Evolutionary conservation across 495 filamentous ascomycete species (phyloP).

Genomic region (Sabuloglossum arenarium): DNA sequence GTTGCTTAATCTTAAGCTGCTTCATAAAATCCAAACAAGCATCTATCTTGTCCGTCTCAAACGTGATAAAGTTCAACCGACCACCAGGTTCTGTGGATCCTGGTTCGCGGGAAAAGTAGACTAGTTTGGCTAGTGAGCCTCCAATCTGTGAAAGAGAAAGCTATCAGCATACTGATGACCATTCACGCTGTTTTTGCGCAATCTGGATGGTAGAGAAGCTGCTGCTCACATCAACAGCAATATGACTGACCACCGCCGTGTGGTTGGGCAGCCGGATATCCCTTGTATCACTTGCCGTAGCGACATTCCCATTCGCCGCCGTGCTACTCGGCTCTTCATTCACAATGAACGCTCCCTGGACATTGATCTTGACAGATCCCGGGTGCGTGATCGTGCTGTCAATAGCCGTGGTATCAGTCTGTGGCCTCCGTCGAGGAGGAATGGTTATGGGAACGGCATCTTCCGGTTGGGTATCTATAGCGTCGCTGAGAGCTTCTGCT

Average conservation of each 20-base stretch:
- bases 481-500: background rate
- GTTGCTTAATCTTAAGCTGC: constrained; percentile 57
- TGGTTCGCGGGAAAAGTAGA: constrained; percentile 86
- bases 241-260: constrained; percentile 79
- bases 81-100: constrained; percentile 63
- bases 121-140: constrained; percentile 82
- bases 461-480: background rate
- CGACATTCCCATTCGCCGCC: constrained; percentile 24
- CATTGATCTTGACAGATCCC: constrained; percentile 79
- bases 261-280: constrained; percentile 95
- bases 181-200: too few relatives aligned
- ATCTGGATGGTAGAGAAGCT: too few relatives aligned
- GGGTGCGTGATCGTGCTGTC: constrained; percentile 66
- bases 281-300: constrained; percentile 50
- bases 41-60: constrained; percentile 85
- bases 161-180: constrained; percentile 18
- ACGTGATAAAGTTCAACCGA: constrained; percentile 80
- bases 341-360: constrained; percentile 87
- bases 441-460: background rate
- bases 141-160: constrained; percentile 44
- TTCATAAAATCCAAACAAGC: constrained; percentile 80
- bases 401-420: constrained; percentile 25
- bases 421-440: background rate
- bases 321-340: constrained; percentile 41
- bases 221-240: constrained; percentile 71